Conservation (phyloP, 345 rosid genomes). For the Cochlearia excelsa region DNA sequence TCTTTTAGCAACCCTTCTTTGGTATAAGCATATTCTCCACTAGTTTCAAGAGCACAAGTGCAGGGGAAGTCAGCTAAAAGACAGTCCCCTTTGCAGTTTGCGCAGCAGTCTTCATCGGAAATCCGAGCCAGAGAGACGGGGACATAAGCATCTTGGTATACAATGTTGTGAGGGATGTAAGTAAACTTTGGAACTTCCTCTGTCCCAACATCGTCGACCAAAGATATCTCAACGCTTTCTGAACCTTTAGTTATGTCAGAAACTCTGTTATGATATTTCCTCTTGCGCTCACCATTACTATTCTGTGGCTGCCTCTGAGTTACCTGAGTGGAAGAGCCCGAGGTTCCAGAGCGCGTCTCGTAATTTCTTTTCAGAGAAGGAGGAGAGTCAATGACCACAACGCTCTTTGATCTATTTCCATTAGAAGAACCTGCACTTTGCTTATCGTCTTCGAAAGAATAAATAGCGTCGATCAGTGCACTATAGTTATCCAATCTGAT, state of each 20-base stretch:
- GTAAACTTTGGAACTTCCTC: constrained; percentile 54
- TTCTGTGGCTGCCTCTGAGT: constrained; percentile 12
- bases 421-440: constrained; percentile 28
- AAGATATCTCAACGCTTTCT: constrained; percentile 56
- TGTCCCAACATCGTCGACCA: constrained; percentile 50
- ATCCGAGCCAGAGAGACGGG: constrained; percentile 68
- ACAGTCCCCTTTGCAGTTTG: constrained; percentile 68
- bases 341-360: constrained; percentile 28
- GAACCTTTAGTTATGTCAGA: constrained; percentile 55
- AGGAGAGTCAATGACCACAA: constrained; percentile 12
- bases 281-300: constrained; percentile 30
- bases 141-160: constrained; percentile 59
- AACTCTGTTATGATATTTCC: constrained; percentile 11
- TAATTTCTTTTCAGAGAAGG: constrained; percentile 17
- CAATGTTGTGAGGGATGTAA: constrained; percentile 61
- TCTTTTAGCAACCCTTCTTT: constrained; percentile 52
- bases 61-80: constrained; percentile 58
- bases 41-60: constrained; percentile 76
- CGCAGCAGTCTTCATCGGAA: constrained; percentile 70
- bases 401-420: constrained; percentile 24
- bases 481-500: constrained; percentile 58
- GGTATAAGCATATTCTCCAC: constrained; percentile 83
- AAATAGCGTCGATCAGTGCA: constrained; percentile 54
- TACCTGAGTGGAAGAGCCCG: constrained; percentile 2
- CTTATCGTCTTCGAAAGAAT: constrained; percentile 46